A percentile compares a stretch with the other conserved stretches of the same genome.
Conservation (phyloP, 257 asterid genomes). For the Solanum lycopersicoides region DNA sequence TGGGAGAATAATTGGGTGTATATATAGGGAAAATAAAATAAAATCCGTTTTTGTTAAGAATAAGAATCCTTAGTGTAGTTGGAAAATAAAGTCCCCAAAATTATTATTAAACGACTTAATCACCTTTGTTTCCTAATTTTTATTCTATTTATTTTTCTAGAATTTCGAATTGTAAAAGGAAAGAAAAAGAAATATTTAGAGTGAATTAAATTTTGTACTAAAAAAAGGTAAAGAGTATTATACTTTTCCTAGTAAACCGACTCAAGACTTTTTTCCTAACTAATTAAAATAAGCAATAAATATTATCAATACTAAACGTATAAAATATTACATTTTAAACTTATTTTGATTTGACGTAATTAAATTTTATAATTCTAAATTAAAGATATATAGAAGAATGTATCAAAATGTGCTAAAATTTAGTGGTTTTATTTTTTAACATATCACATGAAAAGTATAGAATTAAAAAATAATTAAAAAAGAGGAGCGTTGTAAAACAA, state of each 20-base stretch:
- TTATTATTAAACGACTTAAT: neutral
- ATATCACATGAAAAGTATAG: too few relatives aligned
- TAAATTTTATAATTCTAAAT: too few relatives aligned
- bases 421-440: too few relatives aligned
- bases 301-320: too few relatives aligned
- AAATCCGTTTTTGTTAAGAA: neutral
- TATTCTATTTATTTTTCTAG: neutral
- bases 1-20: neutral
- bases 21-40: neutral
- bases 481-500: too few relatives aligned
- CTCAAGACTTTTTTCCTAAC: neutral
- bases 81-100: neutral
- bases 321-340: too few relatives aligned
- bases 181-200: neutral
- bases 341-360: too few relatives aligned
- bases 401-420: too few relatives aligned
- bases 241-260: neutral
- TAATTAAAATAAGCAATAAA: too few relatives aligned
- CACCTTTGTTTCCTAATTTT: neutral
- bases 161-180: neutral
- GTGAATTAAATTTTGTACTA: neutral
- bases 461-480: too few relatives aligned
- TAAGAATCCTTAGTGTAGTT: neutral
- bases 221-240: neutral
- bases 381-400: too few relatives aligned